Percentiles rank a stretch among this genome's conserved stretches.
phyloP scores from a whole-genome alignment of 73 alveolate genomes.

The Tetrahymena malaccensis region DNA sequence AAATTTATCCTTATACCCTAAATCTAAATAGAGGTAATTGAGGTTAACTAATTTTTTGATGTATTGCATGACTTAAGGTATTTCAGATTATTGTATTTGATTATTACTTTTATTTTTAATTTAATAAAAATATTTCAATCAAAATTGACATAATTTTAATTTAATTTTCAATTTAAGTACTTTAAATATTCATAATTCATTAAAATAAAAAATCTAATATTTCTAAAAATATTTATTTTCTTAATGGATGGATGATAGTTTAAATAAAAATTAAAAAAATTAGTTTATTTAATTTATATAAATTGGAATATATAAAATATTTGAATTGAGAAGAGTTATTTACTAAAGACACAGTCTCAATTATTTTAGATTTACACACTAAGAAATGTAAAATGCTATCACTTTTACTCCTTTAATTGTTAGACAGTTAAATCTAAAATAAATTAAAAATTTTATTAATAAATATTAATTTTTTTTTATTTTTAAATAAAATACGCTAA shows the following conservation, averaged over 20 bases:
- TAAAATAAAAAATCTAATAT: no score
- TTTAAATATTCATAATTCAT: no score
- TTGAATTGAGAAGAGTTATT: background rate
- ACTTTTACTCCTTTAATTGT: background rate
- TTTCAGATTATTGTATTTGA: background rate
- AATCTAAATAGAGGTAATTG: background rate
- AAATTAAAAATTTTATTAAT: background rate
- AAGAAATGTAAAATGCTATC: background rate
- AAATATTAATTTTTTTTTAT: background rate
- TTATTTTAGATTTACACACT: background rate
- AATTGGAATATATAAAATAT: background rate
- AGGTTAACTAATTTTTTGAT: background rate
- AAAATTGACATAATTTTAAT: background rate
- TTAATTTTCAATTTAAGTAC: background rate
- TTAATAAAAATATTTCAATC: no score
- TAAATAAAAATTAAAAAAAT: no score
- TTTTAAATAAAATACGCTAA: background rate
- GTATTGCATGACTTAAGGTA: background rate
- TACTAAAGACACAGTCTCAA: background rate
- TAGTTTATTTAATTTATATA: no score
- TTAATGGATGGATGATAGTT: no score
- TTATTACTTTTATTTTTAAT: background rate
- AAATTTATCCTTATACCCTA: background rate
- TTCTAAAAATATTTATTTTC: no score
- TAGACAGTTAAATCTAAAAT: background rate